These are phyloP conservation scores for Hypoxylon fuscum DNA, from an alignment of 495 filamentous ascomycete species.

Conservation along the genomic window DNA sequence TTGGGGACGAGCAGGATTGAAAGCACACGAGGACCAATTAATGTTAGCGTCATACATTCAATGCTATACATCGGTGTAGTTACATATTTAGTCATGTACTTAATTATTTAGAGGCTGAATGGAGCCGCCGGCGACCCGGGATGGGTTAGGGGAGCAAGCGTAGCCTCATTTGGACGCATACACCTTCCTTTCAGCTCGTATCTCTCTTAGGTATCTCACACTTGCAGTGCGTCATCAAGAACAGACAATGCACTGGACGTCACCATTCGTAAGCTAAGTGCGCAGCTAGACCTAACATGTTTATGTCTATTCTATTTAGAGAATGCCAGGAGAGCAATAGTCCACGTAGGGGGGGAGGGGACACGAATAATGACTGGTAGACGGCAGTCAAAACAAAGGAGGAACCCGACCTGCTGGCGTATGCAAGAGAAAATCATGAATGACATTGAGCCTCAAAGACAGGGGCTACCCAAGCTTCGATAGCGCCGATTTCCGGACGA, in stretches of 20 bases:
- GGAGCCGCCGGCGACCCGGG: background rate
- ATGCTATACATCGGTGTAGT: no score
- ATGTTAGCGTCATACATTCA: conserved; percentile 37
- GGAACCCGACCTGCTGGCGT: background rate
- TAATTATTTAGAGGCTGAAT: conserved; percentile 11
- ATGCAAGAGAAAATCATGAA: background rate
- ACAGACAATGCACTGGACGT: background rate
- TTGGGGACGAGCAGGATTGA: no score
- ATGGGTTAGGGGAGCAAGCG: conserved; percentile 20
- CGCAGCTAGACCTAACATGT: background rate
- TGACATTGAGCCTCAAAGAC: conserved; percentile 1
- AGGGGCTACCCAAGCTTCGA: background rate
- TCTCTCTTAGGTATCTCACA: background rate
- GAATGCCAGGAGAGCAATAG: background rate
- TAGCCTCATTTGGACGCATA: conserved; percentile 1
- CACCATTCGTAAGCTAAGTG: background rate
- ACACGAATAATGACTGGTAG: background rate
- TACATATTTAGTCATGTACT: background rate
- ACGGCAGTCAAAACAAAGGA: conserved; percentile 3
- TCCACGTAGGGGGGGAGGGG: background rate
- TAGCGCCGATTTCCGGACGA: conserved; percentile 34
- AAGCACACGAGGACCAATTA: background rate
- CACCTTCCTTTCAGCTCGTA: background rate
- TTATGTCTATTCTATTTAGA: no score
- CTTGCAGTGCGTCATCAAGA: background rate